Evolutionary conservation across 148 eudicot genomes (phyloP), one percentile per base, ranked within the genome.

Genomic region (Fagopyrum homotropicum): DNA sequence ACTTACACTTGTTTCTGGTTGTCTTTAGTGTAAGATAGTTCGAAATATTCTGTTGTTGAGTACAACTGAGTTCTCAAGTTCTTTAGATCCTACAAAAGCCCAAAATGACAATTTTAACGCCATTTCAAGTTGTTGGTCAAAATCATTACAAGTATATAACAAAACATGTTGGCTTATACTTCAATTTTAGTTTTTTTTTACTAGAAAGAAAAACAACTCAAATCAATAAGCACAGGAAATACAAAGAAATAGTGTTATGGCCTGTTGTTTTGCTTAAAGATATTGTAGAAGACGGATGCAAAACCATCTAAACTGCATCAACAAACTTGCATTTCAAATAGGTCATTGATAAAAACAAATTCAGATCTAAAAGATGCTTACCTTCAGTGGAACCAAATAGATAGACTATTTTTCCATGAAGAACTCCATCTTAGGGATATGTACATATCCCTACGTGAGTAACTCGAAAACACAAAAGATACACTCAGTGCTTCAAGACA

Each of bases 371-470:
- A 40, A 79, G 35, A 64, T 17, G 60, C 98, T 83, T 88, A 93
- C 98, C 97, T 83, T 93, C 98, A 2, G 98, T 88, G 80, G 91
- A 91, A 7, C 95, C 93, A 80, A 93, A 93, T 52, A 93, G 91
- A 80, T 91, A 93, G 72, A 89, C 97, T 78, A 81, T 88, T 73
- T 91, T 74, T 52, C 88, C 88, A 76, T 89, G 84, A 17, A 95
- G 88, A 44, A 83, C 92, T 74, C 99, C 99, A 55, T 90, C 99
- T 77, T 95, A n/a, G n/a, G n/a, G n/a, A n/a, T n/a, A n/a, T n/a
- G n/a, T n/a, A n/a, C n/a, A n/a, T n/a, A n/a, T n/a, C n/a, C n/a
- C n/a, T n/a, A n/a, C n/a, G n/a, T n/a, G n/a, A n/a, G n/a, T n/a
- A n/a, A n/a, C n/a, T n/a, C n/a, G n/a, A n/a, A n/a, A n/a, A n/a